Evolutionary conservation across 768 basidiomycete genomes (phyloP).

Genomic region (Asterophora parasitica): DNA sequence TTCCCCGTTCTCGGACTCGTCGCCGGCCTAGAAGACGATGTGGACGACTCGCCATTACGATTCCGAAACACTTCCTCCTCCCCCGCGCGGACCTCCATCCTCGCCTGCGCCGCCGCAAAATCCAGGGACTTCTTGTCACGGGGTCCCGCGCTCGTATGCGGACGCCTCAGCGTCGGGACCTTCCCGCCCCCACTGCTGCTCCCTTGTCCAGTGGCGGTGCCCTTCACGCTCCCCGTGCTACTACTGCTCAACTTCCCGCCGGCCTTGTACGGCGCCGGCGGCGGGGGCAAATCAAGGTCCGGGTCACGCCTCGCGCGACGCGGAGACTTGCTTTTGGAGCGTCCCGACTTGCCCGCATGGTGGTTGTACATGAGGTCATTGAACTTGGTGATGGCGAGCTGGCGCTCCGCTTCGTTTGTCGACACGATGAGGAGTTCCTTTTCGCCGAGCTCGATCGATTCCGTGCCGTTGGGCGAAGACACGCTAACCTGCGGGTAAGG

Average conservation of each 20-base stretch:
- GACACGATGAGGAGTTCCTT: constrained; percentile 63
- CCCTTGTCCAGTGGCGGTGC: neutral
- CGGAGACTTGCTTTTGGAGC: constrained; percentile 57
- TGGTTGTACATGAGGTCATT: constrained; percentile 33
- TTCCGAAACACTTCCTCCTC: constrained; percentile 9
- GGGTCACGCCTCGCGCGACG: constrained; percentile 36
- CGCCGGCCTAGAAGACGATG: constrained; percentile 9
- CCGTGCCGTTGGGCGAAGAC: constrained; percentile 54
- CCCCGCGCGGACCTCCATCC: constrained; percentile 1
- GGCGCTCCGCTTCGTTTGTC: constrained; percentile 66
- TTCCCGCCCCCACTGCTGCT: constrained; percentile 4
- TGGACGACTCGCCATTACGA: constrained; percentile 2
- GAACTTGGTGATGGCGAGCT: constrained; percentile 58
- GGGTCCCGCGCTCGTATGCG: constrained; percentile 74
- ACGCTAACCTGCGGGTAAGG: constrained; percentile 34
- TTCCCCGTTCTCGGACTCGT: constrained; percentile 16
- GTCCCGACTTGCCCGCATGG: constrained; percentile 22
- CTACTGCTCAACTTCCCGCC: constrained; percentile 5
- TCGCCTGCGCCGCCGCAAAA: constrained; percentile 17
- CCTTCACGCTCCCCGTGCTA: constrained; percentile 12
- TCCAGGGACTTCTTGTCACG: constrained; percentile 47
- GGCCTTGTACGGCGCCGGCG: constrained; percentile 31
- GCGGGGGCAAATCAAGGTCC: constrained; percentile 30
- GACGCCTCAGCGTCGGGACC: constrained; percentile 37
- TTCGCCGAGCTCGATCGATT: constrained; percentile 66